Evolutionary conservation across 2,329 filamentous ascomycete species (phyloP).

Genomic region (Cladosporium phlei): DNA sequence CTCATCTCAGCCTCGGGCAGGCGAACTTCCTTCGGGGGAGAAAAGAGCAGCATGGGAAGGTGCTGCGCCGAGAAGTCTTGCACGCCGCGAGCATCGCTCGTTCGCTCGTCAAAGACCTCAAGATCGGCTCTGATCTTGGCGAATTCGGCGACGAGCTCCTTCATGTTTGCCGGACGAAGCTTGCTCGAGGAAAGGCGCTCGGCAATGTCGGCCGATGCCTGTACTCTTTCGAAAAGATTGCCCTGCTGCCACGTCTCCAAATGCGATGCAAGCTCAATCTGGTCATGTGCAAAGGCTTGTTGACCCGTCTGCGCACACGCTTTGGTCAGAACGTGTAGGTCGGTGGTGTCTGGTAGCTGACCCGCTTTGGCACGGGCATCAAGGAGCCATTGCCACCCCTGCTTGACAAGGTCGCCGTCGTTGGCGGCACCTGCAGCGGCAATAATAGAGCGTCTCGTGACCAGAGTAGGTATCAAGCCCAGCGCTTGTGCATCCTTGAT

Average conservation of each 20-base stretch:
- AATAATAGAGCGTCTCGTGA: slow-evolving; percentile 34
- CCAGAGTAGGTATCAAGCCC: slow-evolving; percentile 25
- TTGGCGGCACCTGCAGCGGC: slow-evolving; percentile 30
- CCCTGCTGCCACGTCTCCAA: not conserved
- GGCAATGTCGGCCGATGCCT: not conserved
- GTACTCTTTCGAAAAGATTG: not conserved
- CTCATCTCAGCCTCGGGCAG: slow-evolving; percentile 30
- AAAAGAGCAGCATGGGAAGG: slow-evolving; percentile 34
- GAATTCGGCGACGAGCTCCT: slow-evolving; percentile 13
- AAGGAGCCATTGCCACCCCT: slow-evolving; percentile 30
- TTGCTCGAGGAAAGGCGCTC: not conserved
- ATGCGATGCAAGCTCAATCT: slow-evolving; percentile 14
- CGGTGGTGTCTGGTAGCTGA: slow-evolving; percentile 19
- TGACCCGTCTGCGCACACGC: slow-evolving; percentile 19
- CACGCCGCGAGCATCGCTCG: slow-evolving; percentile 16
- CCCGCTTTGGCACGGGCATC: slow-evolving; percentile 13
- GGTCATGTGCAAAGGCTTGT: slow-evolving; percentile 21
- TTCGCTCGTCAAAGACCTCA: slow-evolving; percentile 21
- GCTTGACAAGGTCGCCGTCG: slow-evolving; percentile 25
- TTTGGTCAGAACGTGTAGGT: slow-evolving; percentile 27
- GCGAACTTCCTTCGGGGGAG: slow-evolving; percentile 17
- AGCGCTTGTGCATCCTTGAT: slow-evolving; percentile 28
- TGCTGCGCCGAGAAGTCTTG: slow-evolving; percentile 34
- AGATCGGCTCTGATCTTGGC: slow-evolving; percentile 23
- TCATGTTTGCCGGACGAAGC: slow-evolving; percentile 5